These are phyloP conservation scores for Cyathus striatus DNA, from an alignment of 768 basidiomycete species.

Conservation along the genomic window DNA sequence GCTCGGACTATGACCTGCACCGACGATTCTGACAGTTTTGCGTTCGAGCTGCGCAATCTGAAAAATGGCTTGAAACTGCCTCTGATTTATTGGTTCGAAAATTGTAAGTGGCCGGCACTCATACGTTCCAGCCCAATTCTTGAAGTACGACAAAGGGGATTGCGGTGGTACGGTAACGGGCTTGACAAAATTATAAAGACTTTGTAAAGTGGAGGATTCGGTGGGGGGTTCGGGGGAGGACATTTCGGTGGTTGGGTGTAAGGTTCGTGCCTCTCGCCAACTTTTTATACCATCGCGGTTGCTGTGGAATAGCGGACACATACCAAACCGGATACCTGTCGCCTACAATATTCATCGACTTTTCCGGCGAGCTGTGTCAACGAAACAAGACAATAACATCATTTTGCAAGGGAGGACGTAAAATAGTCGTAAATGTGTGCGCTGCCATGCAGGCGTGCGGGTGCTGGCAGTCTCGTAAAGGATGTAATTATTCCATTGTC, in stretches of 20 bases:
- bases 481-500: too few relatives aligned
- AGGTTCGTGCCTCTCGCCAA: too few relatives aligned
- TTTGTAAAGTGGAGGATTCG: constrained; percentile 33
- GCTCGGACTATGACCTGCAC: constrained; percentile 89
- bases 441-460: too few relatives aligned
- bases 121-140: constrained; percentile 88
- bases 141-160: constrained; percentile 44
- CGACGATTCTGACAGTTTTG: constrained; percentile 73
- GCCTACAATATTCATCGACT: too few relatives aligned
- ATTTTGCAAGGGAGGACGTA: too few relatives aligned
- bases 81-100: constrained; percentile 69
- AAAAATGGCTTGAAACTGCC: constrained; percentile 69
- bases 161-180: constrained; percentile 47
- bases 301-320: too few relatives aligned
- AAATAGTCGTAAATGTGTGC: too few relatives aligned
- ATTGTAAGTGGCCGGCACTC: constrained; percentile 62
- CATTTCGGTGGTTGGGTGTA: constrained; percentile 31
- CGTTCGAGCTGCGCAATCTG: constrained; percentile 75
- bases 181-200: constrained; percentile 48
- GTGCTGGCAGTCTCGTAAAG: too few relatives aligned
- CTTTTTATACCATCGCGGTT: too few relatives aligned
- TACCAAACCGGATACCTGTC: too few relatives aligned
- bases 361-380: too few relatives aligned
- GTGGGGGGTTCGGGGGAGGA: constrained; percentile 25
- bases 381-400: too few relatives aligned